Percentiles rank a stretch among this genome's conserved stretches.
phyloP scores from a whole-genome alignment of 305 asterid species.

The Withania somnifera region DNA sequence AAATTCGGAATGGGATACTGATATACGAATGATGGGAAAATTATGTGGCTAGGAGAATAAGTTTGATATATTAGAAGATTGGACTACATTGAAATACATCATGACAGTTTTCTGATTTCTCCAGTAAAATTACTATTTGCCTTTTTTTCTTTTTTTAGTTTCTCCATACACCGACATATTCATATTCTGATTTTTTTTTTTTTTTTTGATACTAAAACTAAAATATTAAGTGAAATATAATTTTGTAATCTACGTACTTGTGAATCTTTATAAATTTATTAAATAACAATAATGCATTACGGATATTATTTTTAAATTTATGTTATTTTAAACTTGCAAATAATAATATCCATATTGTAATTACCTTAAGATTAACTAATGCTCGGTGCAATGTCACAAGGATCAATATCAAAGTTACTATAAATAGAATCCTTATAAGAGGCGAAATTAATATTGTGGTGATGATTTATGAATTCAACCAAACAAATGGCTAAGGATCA shows the following conservation, averaged over 20 bases:
- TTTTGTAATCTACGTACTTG: neutral
- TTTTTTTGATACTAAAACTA: neutral
- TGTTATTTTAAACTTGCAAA: too few relatives aligned
- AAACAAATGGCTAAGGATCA: too few relatives aligned
- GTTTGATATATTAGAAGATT: constrained; percentile 35
- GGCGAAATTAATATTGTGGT: too few relatives aligned
- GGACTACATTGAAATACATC: constrained; percentile 40
- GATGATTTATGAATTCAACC: too few relatives aligned
- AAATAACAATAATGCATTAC: too few relatives aligned
- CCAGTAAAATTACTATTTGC: neutral
- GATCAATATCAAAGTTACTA: too few relatives aligned
- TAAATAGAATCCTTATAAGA: too few relatives aligned
- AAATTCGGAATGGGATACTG: constrained; percentile 10
- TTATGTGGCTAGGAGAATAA: constrained; percentile 37
- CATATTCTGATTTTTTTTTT: neutral
- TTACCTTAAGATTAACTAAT: neutral
- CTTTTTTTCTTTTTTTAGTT: neutral
- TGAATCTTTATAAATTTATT: neutral
- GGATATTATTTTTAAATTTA: too few relatives aligned
- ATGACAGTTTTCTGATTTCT: constrained; percentile 19
- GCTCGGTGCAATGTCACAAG: neutral
- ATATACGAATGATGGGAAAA: constrained; percentile 27
- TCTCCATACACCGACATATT: neutral
- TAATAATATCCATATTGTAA: neutral
- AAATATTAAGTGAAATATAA: neutral